phyloP scores from a whole-genome alignment of 345 rosid genomes.

The Citrus cavaleriei region DNA sequence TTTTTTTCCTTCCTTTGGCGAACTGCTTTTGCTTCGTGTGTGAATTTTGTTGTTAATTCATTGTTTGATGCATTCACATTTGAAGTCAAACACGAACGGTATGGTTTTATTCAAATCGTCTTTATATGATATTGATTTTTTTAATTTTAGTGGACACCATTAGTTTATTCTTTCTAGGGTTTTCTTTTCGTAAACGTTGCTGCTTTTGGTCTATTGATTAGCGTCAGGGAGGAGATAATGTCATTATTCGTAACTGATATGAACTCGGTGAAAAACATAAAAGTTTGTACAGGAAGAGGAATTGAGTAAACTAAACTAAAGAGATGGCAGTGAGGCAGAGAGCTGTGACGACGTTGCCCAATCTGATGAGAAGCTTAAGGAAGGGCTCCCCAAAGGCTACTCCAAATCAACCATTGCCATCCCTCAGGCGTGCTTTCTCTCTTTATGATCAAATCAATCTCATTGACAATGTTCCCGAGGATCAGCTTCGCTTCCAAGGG shows the following conservation, averaged over 20 bases:
- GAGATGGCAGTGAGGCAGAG: conserved; percentile 56
- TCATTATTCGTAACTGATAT: neutral
- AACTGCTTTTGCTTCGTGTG: neutral
- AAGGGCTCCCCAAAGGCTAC: conserved; percentile 24
- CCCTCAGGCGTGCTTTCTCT: conserved; percentile 84
- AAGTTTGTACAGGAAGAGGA: neutral
- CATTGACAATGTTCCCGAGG: conserved; percentile 81
- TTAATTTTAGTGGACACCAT: neutral
- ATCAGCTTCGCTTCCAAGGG: conserved; percentile 92
- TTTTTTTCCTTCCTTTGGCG: neutral
- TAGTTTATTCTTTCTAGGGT: neutral
- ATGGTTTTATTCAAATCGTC: neutral
- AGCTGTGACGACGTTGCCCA: conserved; percentile 47
- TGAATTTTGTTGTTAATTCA: neutral
- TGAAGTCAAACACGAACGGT: neutral
- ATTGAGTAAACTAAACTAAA: neutral
- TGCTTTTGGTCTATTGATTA: neutral
- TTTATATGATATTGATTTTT: neutral
- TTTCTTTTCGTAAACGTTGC: neutral
- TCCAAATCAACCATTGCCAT: conserved; percentile 40
- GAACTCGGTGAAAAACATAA: neutral
- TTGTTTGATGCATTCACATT: neutral
- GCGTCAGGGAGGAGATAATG: neutral
- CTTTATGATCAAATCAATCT: conserved; percentile 95
- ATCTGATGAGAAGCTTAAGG: conserved; percentile 43